Conservation (phyloP, 75 land plant species). For the Isoetes taiwanensis region DNA sequence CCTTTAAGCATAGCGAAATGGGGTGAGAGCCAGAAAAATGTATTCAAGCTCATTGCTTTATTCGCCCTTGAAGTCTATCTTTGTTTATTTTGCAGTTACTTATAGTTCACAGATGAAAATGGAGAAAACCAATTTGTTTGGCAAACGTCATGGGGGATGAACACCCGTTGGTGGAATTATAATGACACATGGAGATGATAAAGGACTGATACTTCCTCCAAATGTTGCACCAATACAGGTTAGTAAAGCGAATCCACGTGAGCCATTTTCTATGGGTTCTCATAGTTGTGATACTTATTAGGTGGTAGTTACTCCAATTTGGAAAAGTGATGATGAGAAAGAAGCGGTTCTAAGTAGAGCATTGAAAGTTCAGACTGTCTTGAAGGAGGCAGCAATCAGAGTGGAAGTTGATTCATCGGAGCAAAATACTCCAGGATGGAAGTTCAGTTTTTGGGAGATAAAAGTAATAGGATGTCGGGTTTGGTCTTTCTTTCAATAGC, state of each 20-base stretch:
- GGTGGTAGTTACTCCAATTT: constrained; percentile 87
- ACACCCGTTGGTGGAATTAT: constrained; percentile 98
- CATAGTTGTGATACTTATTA: constrained; percentile 4
- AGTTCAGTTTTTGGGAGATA: constrained; percentile 99
- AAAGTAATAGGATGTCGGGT: constrained; percentile 41
- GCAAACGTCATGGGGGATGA: constrained; percentile 99
- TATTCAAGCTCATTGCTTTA: too few relatives aligned
- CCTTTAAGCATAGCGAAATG: too few relatives aligned
- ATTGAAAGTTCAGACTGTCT: constrained; percentile 21
- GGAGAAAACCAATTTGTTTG: constrained; percentile 72
- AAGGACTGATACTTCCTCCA: constrained; percentile 84
- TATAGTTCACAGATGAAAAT: constrained; percentile 77
- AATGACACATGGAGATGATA: constrained; percentile 97
- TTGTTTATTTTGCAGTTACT: too few relatives aligned
- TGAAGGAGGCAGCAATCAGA: constrained; percentile 46
- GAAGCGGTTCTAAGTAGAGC: constrained; percentile 50
- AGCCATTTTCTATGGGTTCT: neutral
- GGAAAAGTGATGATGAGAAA: constrained; percentile 79
- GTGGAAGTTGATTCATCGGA: constrained; percentile 82
- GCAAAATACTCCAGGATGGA: constrained; percentile 95
- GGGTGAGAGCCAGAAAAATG: too few relatives aligned
- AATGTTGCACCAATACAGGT: constrained; percentile 89
- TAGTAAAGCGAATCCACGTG: too few relatives aligned
- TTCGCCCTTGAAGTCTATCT: too few relatives aligned
- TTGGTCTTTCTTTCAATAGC: too few relatives aligned